phyloP scores from a whole-genome alignment of 805 yeast species.

The Pichia insulana region DNA sequence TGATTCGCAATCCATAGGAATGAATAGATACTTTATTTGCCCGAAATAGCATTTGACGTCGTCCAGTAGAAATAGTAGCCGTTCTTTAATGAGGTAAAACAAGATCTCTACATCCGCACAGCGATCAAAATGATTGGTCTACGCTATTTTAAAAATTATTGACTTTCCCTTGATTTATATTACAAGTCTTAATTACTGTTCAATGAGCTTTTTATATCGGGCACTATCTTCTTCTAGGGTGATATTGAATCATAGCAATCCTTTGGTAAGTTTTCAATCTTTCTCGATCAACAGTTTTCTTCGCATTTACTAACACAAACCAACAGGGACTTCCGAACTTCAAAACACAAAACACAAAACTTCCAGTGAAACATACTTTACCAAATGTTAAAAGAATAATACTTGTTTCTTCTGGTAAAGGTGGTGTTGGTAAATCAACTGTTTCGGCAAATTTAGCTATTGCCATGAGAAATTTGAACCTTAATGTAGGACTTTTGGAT shows the following conservation, averaged over 20 bases:
- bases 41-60: too few species aligned
- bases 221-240: neutral
- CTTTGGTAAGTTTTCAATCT: neutral
- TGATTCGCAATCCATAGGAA: neutral
- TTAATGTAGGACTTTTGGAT: slow-evolving; percentile 62
- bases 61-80: too few species aligned
- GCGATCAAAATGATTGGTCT: too few species aligned
- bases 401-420: slow-evolving; percentile 68
- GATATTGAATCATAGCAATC: slow-evolving; percentile 1
- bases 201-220: neutral
- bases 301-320: slow-evolving; percentile 7
- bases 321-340: slow-evolving; percentile 37
- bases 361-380: slow-evolving; percentile 47
- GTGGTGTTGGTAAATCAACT: slow-evolving; percentile 78
- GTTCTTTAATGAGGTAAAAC: too few species aligned
- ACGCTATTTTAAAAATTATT: neutral
- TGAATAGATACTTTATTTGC: too few species aligned
- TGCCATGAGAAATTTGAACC: slow-evolving; percentile 44
- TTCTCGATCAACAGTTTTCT: neutral
- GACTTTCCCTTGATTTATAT: neutral
- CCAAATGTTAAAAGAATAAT: slow-evolving; percentile 55
- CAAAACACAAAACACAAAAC: slow-evolving; percentile 34
- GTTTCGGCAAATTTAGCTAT: slow-evolving; percentile 63
- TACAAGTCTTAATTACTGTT: neutral
- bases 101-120: too few species aligned